Evolutionary conservation across 257 asterid genomes (phyloP), one percentile per base, ranked within the genome.

Genomic region (Ophiorrhiza pumila): DNA sequence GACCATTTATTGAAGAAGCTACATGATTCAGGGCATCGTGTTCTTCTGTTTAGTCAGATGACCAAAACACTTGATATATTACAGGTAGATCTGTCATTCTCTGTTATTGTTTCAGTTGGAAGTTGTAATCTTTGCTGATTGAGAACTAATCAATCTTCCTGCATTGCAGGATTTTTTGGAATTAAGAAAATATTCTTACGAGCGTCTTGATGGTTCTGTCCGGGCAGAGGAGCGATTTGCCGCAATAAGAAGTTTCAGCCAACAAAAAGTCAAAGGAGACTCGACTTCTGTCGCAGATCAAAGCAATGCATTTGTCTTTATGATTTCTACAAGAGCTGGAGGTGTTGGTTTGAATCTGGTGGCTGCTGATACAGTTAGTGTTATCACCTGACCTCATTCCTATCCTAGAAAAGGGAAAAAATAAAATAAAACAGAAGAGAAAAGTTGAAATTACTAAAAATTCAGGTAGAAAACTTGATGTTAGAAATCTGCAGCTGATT

Each of bases 241-340:
- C 70, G 97, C 97, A 61, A 91, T 91, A 77, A 87, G 96, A 87
- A 90, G 89, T 87, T 94, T 94, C 81, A 87, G 96, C 88, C 83
- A 75, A 71, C 83, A 70, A 49, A 74, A 85, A 49, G 65, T 39
- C 55, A 62, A 23, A 47, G 78, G 73, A 77, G 78, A 77, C 76
- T 83, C 72, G 43, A 66, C 68, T 76, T 71, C 63, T 52, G 79
- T 74, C 61, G 65, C 84, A 75, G 74, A 73, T 66, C 69, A 80
- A 65, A 68, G 70, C 77, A 79, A 77, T 67, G 84, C 96, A 14
- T 94, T 91, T 83, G 82, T 94, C 75, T 91, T 94, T 71, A 78
- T 94, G 87, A 94, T 94, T 75, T 94, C 98, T 75, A 94, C 98
- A 25, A 84, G 98, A 85, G 98, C 98, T 74, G 98, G 98, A 56